Evolutionary conservation across 2,329 filamentous ascomycete genomes (phyloP).

Genomic region (Trichoderma koningii): DNA sequence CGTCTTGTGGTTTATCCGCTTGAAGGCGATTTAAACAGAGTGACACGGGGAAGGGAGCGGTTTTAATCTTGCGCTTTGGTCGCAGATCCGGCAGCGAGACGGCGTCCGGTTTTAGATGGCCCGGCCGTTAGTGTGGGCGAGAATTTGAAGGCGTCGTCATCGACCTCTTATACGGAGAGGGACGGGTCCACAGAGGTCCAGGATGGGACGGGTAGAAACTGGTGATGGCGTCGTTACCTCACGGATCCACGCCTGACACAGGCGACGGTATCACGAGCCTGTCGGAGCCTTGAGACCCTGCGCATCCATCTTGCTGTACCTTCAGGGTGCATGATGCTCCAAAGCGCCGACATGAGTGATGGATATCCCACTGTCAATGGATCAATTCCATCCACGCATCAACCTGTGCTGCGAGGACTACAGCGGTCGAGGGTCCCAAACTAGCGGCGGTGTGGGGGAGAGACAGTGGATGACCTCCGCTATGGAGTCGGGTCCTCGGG

Average conservation of each 20-base stretch:
- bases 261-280: slow-evolving; percentile 16
- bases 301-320: not conserved
- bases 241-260: not conserved
- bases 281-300: not conserved
- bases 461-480: not conserved
- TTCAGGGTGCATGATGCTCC: too few species aligned
- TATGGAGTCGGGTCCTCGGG: not conserved
- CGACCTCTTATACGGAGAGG: slow-evolving; percentile 15
- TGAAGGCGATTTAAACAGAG: not conserved
- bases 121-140: not conserved
- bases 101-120: not conserved
- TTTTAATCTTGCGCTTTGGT: slow-evolving; percentile 22
- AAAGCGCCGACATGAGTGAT: too few species aligned
- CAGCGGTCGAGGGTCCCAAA: not conserved
- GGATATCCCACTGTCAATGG: too few species aligned
- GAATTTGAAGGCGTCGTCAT: not conserved
- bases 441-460: slow-evolving; percentile 3
- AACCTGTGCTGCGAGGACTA: not conserved
- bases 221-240: slow-evolving; percentile 17
- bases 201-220: too few species aligned
- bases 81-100: slow-evolving; percentile 20
- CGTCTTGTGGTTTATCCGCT: not conserved
- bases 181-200: not conserved
- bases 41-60: not conserved
- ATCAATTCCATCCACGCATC: too few species aligned